phyloP scores from a whole-genome alignment of 176 grass and related monocot genomes.

The Urochloa ruziziensis region DNA sequence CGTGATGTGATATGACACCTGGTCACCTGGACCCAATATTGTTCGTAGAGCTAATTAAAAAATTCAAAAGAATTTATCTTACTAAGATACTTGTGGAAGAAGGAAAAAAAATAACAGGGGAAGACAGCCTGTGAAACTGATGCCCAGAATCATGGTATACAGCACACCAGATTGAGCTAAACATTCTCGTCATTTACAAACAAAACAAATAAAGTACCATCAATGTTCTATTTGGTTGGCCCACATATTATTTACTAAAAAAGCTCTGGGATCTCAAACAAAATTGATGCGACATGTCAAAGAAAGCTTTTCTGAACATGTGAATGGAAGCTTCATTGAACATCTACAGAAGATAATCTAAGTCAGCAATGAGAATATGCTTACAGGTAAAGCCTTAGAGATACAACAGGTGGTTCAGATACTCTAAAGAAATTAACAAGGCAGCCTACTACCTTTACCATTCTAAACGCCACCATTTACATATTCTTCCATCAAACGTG shows the following conservation, averaged over 20 bases:
- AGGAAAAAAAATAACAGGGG: background rate
- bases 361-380: background rate
- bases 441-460: background rate
- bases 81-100: background rate
- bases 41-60: too few species aligned
- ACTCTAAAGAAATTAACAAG: constrained; percentile 9
- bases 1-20: background rate
- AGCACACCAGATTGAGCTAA: background rate
- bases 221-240: background rate
- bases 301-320: background rate
- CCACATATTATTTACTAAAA: background rate
- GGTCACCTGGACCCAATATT: background rate
- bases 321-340: background rate
- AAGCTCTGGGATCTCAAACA: background rate
- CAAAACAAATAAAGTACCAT: background rate
- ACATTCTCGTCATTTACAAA: background rate
- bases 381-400: background rate
- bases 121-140: background rate
- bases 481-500: background rate
- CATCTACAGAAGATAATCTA: background rate
- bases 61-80: too few species aligned
- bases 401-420: background rate
- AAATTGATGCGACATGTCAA: background rate
- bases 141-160: background rate
- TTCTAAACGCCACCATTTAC: background rate